Conservation (phyloP, 2,329 filamentous ascomycete species). For the Penicillium aurantiogriseum region DNA sequence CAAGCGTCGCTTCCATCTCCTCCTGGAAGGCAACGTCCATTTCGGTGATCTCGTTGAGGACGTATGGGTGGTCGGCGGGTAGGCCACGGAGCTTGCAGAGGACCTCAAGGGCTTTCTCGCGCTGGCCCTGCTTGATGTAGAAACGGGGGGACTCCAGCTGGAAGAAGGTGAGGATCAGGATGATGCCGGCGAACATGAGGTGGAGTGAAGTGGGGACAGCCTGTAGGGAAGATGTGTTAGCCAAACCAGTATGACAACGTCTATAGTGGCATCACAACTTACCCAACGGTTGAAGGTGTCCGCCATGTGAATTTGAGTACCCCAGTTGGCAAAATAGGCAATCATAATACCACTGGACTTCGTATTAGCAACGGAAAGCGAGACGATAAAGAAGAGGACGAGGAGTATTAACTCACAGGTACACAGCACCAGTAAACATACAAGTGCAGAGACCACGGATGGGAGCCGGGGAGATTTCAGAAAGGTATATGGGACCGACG, state of each 20-base stretch:
- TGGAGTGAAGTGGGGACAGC: slow-evolving; percentile 63
- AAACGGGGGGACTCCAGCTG: slow-evolving; percentile 66
- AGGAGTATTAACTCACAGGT: slow-evolving; percentile 43
- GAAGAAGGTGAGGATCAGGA: slow-evolving; percentile 64
- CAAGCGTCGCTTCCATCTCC: slow-evolving; percentile 66
- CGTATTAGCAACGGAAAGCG: neutral
- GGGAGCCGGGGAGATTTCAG: slow-evolving; percentile 54
- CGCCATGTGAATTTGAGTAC: slow-evolving; percentile 47
- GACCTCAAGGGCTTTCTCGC: slow-evolving; percentile 39
- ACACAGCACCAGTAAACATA: slow-evolving; percentile 65
- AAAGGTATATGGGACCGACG: slow-evolving; percentile 42
- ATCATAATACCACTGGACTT: slow-evolving; percentile 61
- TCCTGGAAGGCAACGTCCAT: slow-evolving; percentile 65
- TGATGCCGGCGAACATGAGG: slow-evolving; percentile 68
- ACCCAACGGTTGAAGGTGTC: slow-evolving; percentile 20
- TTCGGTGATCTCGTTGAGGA: slow-evolving; percentile 58
- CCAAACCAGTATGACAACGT: neutral
- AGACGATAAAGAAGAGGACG: neutral
- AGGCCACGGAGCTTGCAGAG: slow-evolving; percentile 9
- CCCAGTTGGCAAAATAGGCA: slow-evolving; percentile 69
- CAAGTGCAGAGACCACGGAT: slow-evolving; percentile 70
- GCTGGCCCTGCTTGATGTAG: slow-evolving; percentile 61
- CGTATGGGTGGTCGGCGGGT: slow-evolving; percentile 39
- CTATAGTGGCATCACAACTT: neutral
- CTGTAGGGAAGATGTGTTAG: slow-evolving; percentile 6